Conservation (phyloP, 192 early-diverging fungal species). For the Coemansia sp. region DNA sequence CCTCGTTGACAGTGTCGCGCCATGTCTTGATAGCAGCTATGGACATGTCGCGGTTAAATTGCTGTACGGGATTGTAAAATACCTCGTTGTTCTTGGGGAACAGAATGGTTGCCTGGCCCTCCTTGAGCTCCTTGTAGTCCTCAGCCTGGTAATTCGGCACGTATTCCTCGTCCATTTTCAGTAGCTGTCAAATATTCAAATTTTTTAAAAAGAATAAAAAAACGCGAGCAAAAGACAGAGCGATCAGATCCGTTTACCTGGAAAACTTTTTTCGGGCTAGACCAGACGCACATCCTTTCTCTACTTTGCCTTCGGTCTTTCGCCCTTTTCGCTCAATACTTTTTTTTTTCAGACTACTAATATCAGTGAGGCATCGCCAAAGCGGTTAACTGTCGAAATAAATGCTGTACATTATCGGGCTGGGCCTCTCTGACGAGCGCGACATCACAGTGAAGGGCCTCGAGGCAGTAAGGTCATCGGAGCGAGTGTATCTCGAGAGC, state of each 20-base stretch:
- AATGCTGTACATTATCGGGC: slow-evolving; percentile 88
- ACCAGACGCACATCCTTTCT: background rate
- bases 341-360: background rate
- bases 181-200: background rate
- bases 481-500: slow-evolving; percentile 91
- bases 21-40: slow-evolving; percentile 95
- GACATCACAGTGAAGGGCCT: slow-evolving; percentile 98
- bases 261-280: background rate
- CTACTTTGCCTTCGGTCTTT: background rate
- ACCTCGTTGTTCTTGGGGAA: slow-evolving; percentile 88
- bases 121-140: slow-evolving; percentile 68
- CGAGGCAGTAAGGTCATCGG: slow-evolving; percentile 84
- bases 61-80: slow-evolving; percentile 99
- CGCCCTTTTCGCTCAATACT: background rate
- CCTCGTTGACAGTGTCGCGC: slow-evolving; percentile 76
- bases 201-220: background rate
- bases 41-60: slow-evolving; percentile 98
- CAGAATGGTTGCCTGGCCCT: slow-evolving; percentile 82
- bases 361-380: background rate
- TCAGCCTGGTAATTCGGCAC: slow-evolving; percentile 37
- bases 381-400: background rate
- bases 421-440: slow-evolving; percentile 94
- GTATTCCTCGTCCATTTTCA: slow-evolving; percentile 18
- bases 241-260: background rate
- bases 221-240: background rate